Evolutionary conservation across 2,329 filamentous ascomycete genomes (phyloP).

Genomic region (Phaeosphaeria sp.): DNA sequence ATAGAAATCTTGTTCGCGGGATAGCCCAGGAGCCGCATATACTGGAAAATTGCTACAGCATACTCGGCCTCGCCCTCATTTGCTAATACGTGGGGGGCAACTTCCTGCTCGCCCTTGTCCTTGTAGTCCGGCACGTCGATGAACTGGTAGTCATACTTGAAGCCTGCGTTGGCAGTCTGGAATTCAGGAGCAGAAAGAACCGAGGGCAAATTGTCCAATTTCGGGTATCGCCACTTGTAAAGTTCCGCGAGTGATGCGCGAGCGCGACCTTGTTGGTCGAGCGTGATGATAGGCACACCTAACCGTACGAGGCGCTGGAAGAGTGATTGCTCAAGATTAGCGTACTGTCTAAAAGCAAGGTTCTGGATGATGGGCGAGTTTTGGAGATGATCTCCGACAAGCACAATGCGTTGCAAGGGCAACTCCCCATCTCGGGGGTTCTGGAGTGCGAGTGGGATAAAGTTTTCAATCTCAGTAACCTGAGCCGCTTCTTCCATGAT

Average conservation of each 20-base stretch:
- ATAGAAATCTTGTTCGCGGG: slow-evolving; percentile 85
- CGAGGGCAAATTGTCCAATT: slow-evolving; percentile 77
- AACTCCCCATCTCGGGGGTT: slow-evolving; percentile 75
- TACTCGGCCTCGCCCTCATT: slow-evolving; percentile 98
- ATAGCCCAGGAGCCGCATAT: slow-evolving; percentile 96
- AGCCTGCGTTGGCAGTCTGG: slow-evolving; percentile 83
- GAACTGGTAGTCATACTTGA: slow-evolving; percentile 95
- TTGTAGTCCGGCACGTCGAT: slow-evolving; percentile 95
- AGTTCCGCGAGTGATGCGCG: slow-evolving; percentile 85
- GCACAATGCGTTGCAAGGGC: slow-evolving; percentile 82
- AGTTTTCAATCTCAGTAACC: slow-evolving; percentile 96
- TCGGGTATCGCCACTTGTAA: slow-evolving; percentile 91
- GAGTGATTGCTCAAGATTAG: slow-evolving; percentile 93
- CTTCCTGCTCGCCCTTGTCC: slow-evolving; percentile 84
- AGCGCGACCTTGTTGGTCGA: slow-evolving; percentile 93
- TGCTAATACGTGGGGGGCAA: slow-evolving; percentile 92
- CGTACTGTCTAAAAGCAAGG: slow-evolving; percentile 90
- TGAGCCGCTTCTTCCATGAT: slow-evolving; percentile 99
- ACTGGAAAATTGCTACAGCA: slow-evolving; percentile 92
- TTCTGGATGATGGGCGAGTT: slow-evolving; percentile 97
- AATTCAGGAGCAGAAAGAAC: slow-evolving; percentile 76
- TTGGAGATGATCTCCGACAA: slow-evolving; percentile 95
- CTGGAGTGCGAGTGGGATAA: slow-evolving; percentile 93
- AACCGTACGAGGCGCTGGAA: slow-evolving; percentile 90
- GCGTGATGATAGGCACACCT: slow-evolving; percentile 86